phyloP scores from a whole-genome alignment of 1,284 basidiomycete genomes.

The Trichosporon sp. region DNA sequence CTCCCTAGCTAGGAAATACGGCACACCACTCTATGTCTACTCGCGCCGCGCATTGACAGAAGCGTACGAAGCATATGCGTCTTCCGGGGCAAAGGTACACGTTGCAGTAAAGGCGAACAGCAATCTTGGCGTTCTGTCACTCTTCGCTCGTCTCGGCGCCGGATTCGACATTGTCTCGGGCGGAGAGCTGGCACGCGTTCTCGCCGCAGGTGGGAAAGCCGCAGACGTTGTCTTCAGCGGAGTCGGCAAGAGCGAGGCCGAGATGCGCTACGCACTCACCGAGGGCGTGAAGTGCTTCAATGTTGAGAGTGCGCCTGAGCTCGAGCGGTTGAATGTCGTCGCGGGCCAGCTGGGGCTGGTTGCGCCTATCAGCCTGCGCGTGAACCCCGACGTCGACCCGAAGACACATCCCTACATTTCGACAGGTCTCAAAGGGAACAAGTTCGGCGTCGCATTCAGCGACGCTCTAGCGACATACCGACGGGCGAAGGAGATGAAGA shows the following conservation, averaged over 20 bases:
- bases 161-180: slow-evolving; percentile 13
- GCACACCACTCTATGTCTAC: slow-evolving; percentile 16
- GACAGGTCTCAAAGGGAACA: slow-evolving; percentile 11
- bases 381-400: slow-evolving; percentile 13
- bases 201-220: slow-evolving; percentile 6
- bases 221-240: slow-evolving; percentile 8
- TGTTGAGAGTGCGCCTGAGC: slow-evolving; percentile 12
- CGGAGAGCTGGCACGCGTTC: slow-evolving; percentile 12
- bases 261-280: slow-evolving; percentile 6
- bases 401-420: slow-evolving; percentile 11
- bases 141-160: slow-evolving; percentile 10
- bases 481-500: not conserved
- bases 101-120: slow-evolving; percentile 16
- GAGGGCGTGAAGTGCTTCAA: slow-evolving; percentile 17
- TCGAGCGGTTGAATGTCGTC: slow-evolving; percentile 3
- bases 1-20: not conserved
- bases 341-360: not conserved
- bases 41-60: slow-evolving; percentile 5
- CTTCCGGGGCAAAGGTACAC: slow-evolving; percentile 4
- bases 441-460: slow-evolving; percentile 7
- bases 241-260: slow-evolving; percentile 7
- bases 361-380: slow-evolving; percentile 3
- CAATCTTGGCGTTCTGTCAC: slow-evolving; percentile 9
- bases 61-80: slow-evolving; percentile 1
- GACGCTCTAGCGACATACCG: slow-evolving; percentile 7